Percentiles rank a stretch among this genome's conserved stretches.
phyloP scores from a whole-genome alignment of 208 protist species.

The Phytomonas francai region DNA sequence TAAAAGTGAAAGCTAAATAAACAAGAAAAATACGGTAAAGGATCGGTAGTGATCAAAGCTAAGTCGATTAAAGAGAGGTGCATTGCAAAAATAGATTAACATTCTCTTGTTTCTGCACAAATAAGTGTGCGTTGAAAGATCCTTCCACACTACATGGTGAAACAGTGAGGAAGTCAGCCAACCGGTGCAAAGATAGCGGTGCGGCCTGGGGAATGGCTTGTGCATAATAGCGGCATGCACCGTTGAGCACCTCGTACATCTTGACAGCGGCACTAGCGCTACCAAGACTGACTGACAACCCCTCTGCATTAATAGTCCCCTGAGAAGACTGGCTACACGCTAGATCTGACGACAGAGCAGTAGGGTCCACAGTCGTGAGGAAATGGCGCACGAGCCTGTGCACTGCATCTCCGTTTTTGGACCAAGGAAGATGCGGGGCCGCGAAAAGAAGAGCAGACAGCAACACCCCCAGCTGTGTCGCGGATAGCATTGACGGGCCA shows the following conservation, averaged over 20 bases:
- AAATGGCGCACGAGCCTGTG: background rate
- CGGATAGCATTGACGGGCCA: background rate
- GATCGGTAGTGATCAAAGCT: background rate
- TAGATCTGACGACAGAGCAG: background rate
- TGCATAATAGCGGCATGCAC: background rate
- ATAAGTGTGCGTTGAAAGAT: background rate
- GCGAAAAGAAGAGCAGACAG: background rate
- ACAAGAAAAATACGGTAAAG: background rate
- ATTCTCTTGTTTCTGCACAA: background rate
- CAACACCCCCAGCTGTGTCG: background rate
- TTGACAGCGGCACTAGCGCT: background rate
- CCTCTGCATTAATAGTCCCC: background rate
- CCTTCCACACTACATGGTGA: background rate
- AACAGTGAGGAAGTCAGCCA: background rate
- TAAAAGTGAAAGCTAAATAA: slow-evolving; percentile 4
- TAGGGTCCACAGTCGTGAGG: background rate
- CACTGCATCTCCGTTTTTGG: background rate
- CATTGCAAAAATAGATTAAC: background rate
- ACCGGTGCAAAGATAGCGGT: background rate
- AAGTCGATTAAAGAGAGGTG: background rate
- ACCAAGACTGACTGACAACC: background rate
- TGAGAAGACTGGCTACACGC: background rate
- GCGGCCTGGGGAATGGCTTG: background rate
- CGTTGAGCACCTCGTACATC: background rate
- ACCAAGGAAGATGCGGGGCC: background rate